phyloP scores from a whole-genome alignment of 2,329 filamentous ascomycete genomes.

The Arthrocladium fulminans region DNA sequence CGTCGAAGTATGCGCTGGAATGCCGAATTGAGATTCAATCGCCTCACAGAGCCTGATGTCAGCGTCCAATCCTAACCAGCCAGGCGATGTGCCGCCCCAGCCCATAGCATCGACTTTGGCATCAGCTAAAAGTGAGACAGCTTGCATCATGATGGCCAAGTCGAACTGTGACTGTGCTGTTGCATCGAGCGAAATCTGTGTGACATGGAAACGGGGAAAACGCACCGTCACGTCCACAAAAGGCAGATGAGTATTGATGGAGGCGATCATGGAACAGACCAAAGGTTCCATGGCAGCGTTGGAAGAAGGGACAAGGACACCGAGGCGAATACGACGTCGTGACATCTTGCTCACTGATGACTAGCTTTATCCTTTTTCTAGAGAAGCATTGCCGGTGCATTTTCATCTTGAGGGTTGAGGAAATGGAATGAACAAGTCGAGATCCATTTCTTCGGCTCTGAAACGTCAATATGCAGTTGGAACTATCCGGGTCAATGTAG shows the following conservation, averaged over 20 bases:
- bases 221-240: slow-evolving; percentile 30
- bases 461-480: no score
- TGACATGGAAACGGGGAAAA: slow-evolving; percentile 37
- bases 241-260: slow-evolving; percentile 21
- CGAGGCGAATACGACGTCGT: slow-evolving; percentile 21
- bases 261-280: slow-evolving; percentile 30
- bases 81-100: slow-evolving; percentile 32
- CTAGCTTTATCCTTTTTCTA: no score
- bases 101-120: slow-evolving; percentile 33
- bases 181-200: slow-evolving; percentile 30
- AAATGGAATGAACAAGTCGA: no score
- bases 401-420: no score
- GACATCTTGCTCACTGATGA: neutral
- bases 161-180: slow-evolving; percentile 29
- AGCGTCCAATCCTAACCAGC: slow-evolving; percentile 35
- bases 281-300: slow-evolving; percentile 39
- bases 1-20: slow-evolving; percentile 35
- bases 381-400: no score
- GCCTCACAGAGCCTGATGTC: slow-evolving; percentile 33
- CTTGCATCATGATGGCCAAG: slow-evolving; percentile 25
- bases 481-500: no score
- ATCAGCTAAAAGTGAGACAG: slow-evolving; percentile 30
- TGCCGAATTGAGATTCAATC: slow-evolving; percentile 31
- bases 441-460: no score
- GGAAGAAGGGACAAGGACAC: slow-evolving; percentile 37